phyloP scores from a whole-genome alignment of 176 grass and related monocot species.

The Hsuehochloa calcarea region DNA sequence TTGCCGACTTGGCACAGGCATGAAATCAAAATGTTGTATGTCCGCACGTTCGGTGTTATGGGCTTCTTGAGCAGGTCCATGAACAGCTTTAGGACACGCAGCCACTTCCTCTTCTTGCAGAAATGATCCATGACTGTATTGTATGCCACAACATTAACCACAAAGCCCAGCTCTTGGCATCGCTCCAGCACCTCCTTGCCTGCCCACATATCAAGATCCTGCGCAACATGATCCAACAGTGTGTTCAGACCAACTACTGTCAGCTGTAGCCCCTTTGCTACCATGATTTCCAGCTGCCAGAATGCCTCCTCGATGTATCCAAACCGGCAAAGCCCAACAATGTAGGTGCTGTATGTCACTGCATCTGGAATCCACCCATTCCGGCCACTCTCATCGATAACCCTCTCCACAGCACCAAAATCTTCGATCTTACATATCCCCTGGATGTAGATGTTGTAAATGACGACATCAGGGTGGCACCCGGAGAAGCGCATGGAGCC shows the following conservation, averaged over 20 bases:
- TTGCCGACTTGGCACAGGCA: conserved; percentile 76
- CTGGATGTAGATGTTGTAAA: conserved; percentile 76
- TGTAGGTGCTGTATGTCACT: conserved; percentile 85
- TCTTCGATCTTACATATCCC: conserved; percentile 64
- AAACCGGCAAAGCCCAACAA: conserved; percentile 64
- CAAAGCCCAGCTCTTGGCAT: conserved; percentile 72
- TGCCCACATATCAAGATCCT: conserved; percentile 56
- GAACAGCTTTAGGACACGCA: conserved; percentile 66
- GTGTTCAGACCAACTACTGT: conserved; percentile 76
- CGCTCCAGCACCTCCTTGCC: conserved; percentile 61
- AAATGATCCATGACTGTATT: conserved; percentile 87
- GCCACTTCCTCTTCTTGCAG: conserved; percentile 57
- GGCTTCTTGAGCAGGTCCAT: conserved; percentile 79
- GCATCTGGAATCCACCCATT: conserved; percentile 73
- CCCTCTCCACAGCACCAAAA: conserved; percentile 49
- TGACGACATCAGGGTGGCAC: conserved; percentile 55
- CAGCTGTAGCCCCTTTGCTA: conserved; percentile 56
- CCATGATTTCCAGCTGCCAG: conserved; percentile 52
- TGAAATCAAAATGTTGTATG: conserved; percentile 74
- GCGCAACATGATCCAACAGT: conserved; percentile 55
- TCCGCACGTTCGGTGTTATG: conserved; percentile 44
- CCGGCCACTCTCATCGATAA: conserved; percentile 36
- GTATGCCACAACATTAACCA: conserved; percentile 71
- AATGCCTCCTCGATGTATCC: conserved; percentile 51
- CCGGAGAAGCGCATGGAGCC: conserved; percentile 50